Conservation (phyloP, 2,329 filamentous ascomycete genomes). For the Orbilia oligospora region DNA sequence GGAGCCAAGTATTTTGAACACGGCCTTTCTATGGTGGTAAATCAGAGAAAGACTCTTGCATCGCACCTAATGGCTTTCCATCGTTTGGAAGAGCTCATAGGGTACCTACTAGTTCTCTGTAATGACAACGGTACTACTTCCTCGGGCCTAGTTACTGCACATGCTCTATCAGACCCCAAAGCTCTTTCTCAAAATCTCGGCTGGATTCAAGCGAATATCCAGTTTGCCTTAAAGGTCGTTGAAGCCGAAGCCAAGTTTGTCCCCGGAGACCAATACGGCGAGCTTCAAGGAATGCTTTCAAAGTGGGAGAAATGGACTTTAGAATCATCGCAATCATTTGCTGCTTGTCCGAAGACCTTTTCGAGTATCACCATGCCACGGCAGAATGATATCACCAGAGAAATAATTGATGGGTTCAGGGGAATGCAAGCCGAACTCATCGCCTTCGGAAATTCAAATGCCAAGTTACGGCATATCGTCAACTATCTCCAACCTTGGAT, state of each 20-base stretch:
- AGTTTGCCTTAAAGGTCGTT: conserved; percentile 39
- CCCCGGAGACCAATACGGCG: conserved; percentile 22
- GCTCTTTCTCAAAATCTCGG: conserved; percentile 7
- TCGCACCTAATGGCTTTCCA: conserved; percentile 67
- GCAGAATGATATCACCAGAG: neutral
- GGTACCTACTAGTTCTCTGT: conserved; percentile 38
- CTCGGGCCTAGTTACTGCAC: neutral
- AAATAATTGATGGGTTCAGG: conserved; percentile 17
- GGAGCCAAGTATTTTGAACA: conserved; percentile 91
- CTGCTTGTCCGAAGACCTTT: conserved; percentile 31
- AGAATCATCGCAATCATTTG: neutral
- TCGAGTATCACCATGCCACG: conserved; percentile 28
- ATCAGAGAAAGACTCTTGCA: conserved; percentile 73
- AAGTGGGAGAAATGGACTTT: conserved; percentile 40
- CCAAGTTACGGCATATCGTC: conserved; percentile 38
- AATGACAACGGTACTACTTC: neutral
- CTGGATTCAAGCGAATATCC: conserved; percentile 46
- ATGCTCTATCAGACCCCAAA: neutral
- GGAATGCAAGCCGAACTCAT: conserved; percentile 22
- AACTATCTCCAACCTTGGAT: conserved; percentile 48
- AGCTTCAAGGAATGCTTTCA: conserved; percentile 27
- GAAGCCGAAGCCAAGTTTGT: conserved; percentile 48
- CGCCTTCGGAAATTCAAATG: conserved; percentile 20
- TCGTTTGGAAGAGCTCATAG: conserved; percentile 67
- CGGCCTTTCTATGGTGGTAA: conserved; percentile 77